A percentile compares a stretch with the other conserved stretches of the same genome.
These are phyloP conservation scores for Asclepias syriaca DNA, from an alignment of 257 asterid species.

Conservation along the genomic window DNA sequence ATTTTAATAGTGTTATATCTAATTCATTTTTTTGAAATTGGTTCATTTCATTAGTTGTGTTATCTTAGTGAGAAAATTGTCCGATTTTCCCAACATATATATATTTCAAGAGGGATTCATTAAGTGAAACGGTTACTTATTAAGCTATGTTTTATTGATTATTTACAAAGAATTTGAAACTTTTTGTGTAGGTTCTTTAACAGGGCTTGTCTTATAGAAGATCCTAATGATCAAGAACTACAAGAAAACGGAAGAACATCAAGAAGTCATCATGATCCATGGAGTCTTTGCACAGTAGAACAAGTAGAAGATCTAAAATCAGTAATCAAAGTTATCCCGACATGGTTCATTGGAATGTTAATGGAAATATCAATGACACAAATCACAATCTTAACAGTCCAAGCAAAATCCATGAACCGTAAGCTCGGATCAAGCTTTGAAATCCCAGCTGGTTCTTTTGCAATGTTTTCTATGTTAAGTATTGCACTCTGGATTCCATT, in stretches of 20 bases:
- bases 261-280: constrained; percentile 33
- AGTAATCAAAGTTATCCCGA: constrained; percentile 48
- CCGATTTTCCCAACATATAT: too few species aligned
- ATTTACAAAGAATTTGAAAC: too few species aligned
- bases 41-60: too few species aligned
- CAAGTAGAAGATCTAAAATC: constrained; percentile 78
- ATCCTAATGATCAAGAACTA: constrained; percentile 31
- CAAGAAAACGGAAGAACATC: constrained; percentile 25
- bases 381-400: constrained; percentile 52
- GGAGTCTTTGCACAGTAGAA: constrained; percentile 66
- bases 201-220: constrained; percentile 57
- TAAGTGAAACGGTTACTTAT: too few species aligned
- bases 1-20: too few species aligned
- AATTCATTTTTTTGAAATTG: too few species aligned
- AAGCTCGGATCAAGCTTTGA: constrained; percentile 37
- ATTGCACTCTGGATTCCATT: constrained; percentile 48
- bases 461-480: constrained; percentile 34
- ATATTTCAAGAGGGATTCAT: too few species aligned
- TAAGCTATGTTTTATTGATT: too few species aligned
- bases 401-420: constrained; percentile 63
- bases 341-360: constrained; percentile 70
- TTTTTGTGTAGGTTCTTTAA: constrained; percentile 52
- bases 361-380: constrained; percentile 38
- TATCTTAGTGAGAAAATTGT: too few species aligned
- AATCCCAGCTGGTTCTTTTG: constrained; percentile 74